phyloP scores from a whole-genome alignment of 2,329 filamentous ascomycete species.

The Apiospora hydei region DNA sequence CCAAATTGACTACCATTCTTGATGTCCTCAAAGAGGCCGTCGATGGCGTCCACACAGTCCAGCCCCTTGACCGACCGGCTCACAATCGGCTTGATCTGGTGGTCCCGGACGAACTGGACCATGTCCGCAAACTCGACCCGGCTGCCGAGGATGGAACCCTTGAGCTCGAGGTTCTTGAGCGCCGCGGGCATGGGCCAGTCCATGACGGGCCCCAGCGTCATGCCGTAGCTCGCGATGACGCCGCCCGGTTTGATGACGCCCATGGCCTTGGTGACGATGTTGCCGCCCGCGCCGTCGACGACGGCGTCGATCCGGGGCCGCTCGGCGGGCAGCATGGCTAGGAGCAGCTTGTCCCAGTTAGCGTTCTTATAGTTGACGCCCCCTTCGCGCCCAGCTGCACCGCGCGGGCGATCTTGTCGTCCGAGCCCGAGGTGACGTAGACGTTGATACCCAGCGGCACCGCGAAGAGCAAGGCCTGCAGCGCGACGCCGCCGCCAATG shows the following conservation, averaged over 20 bases:
- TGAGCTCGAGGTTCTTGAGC: conserved; percentile 80
- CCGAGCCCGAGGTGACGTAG: conserved; percentile 74
- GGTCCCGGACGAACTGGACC: conserved; percentile 79
- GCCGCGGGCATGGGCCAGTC: conserved; percentile 85
- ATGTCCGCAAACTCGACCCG: conserved; percentile 87
- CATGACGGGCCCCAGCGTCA: conserved; percentile 88
- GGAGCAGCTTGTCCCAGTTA: conserved; percentile 72
- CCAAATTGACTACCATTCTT: conserved; percentile 87
- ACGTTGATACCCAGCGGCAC: conserved; percentile 77
- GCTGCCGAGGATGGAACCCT: conserved; percentile 66
- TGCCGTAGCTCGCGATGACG: conserved; percentile 86
- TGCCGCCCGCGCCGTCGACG: conserved; percentile 89
- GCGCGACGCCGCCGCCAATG: conserved; percentile 90
- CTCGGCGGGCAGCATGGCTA: conserved; percentile 60
- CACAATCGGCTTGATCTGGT: conserved; percentile 79
- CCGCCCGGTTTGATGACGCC: conserved; percentile 82
- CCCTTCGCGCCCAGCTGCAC: conserved; percentile 73
- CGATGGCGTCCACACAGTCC: conserved; percentile 74
- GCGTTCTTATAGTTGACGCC: conserved; percentile 82
- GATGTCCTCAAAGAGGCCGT: conserved; percentile 87
- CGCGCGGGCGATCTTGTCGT: conserved; percentile 74
- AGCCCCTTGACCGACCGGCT: conserved; percentile 67
- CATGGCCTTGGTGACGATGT: conserved; percentile 68
- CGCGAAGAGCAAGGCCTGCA: conserved; percentile 82
- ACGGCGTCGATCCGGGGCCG: conserved; percentile 80